These are phyloP conservation scores for Glycine soja DNA, from an alignment of 306 rosid genomes.

Conservation along the genomic window DNA sequence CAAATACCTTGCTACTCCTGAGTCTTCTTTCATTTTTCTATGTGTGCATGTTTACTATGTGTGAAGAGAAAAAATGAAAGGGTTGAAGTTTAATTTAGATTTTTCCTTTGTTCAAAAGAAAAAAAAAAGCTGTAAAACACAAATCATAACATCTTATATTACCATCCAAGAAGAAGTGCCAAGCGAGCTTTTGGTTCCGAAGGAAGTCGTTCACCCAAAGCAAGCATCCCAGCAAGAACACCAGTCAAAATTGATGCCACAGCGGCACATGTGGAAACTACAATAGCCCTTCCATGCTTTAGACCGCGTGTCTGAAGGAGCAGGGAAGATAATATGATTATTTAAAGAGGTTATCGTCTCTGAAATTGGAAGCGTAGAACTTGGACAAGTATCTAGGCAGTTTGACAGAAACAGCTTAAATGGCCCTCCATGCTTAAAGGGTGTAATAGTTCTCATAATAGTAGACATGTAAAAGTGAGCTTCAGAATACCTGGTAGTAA, in stretches of 20 bases:
- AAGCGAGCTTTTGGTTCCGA: slow-evolving; percentile 82
- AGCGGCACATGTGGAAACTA: slow-evolving; percentile 88
- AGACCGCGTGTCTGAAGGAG: slow-evolving; percentile 79
- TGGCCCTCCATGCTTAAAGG: not conserved
- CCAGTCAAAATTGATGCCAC: slow-evolving; percentile 92
- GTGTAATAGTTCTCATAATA: not conserved
- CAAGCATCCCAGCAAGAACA: slow-evolving; percentile 93
- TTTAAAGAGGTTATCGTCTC: not conserved
- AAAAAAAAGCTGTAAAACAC: not conserved
- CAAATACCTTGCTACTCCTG: not conserved
- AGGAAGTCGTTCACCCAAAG: slow-evolving; percentile 88
- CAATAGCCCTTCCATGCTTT: slow-evolving; percentile 90
- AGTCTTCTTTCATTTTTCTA: not conserved
- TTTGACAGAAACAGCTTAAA: not conserved
- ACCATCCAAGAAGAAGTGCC: slow-evolving; percentile 87
- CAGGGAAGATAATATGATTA: slow-evolving; percentile 24
- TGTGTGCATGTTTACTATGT: not conserved
- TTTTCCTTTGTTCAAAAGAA: not conserved
- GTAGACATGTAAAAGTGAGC: not conserved
- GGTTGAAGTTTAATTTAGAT: not conserved
- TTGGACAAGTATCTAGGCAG: slow-evolving; percentile 1
- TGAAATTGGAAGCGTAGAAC: slow-evolving; percentile 26
- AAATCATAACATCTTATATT: slow-evolving; percentile 43
- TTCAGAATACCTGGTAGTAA: slow-evolving; percentile 73
- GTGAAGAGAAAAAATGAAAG: not conserved